Evolutionary conservation across 1,139 yeast species (phyloP).

Genomic region (Hyphopichia burtonii): DNA sequence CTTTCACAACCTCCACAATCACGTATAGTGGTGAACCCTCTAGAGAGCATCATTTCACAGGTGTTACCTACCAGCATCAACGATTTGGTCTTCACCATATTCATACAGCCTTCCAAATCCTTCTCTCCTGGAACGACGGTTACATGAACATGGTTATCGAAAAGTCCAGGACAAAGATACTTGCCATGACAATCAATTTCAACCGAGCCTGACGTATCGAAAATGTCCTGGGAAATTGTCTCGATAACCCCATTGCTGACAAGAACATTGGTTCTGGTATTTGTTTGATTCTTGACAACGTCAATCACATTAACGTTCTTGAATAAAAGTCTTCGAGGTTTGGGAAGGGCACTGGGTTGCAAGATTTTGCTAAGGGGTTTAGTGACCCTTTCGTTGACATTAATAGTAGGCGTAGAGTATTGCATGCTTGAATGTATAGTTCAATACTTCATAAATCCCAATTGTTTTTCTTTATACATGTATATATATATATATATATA

Average conservation of each 20-base stretch:
- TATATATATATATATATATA: too few relatives aligned
- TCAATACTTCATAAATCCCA: too few relatives aligned
- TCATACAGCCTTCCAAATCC: conserved; percentile 12
- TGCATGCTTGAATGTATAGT: conserved; percentile 5
- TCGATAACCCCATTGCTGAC: conserved; percentile 13
- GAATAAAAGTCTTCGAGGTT: conserved; percentile 13
- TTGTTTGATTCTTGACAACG: conserved; percentile 10
- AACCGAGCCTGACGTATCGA: conserved; percentile 4
- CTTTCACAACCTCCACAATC: conserved; percentile 21
- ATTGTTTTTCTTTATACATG: too few relatives aligned
- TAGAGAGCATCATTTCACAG: conserved; percentile 13
- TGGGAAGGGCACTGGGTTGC: conserved; percentile 18
- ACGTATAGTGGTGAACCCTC: conserved; percentile 21
- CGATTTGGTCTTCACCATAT: conserved; percentile 14
- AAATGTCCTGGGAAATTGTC: neutral
- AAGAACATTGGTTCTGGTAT: conserved; percentile 11
- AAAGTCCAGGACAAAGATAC: conserved; percentile 19
- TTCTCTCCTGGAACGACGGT: conserved; percentile 19
- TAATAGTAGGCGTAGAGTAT: conserved; percentile 11
- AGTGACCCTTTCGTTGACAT: conserved; percentile 18
- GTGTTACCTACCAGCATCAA: conserved; percentile 14
- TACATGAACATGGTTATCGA: conserved; percentile 21
- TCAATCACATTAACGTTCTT: conserved; percentile 15
- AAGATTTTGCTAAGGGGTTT: conserved; percentile 13
- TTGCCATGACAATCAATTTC: conserved; percentile 17